These are phyloP conservation scores for Penicillium cinerascens DNA, from an alignment of 495 filamentous ascomycete species.

Conservation along the genomic window DNA sequence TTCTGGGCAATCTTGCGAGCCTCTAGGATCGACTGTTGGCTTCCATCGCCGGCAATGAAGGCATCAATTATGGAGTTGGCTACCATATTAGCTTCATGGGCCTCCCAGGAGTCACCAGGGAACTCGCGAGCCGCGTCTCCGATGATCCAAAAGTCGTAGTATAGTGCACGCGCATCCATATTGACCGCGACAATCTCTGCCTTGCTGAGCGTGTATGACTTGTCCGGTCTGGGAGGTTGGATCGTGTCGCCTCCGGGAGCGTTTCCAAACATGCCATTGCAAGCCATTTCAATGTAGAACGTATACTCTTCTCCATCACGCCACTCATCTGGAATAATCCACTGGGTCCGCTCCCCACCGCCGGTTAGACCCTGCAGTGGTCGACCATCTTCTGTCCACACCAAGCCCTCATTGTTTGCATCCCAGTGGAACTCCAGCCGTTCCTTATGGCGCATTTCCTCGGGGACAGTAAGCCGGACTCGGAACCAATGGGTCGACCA, in stretches of 20 bases:
- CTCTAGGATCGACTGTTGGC: conserved; percentile 69
- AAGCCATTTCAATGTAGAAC: conserved; percentile 97
- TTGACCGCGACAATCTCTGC: conserved; percentile 93
- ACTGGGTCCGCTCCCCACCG: conserved; percentile 84
- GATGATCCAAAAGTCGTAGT: conserved; percentile 93
- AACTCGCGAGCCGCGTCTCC: conserved; percentile 83
- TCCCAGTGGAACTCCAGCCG: conserved; percentile 95
- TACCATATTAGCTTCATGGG: conserved; percentile 77
- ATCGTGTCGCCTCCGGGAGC: conserved; percentile 79
- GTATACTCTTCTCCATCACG: conserved; percentile 81
- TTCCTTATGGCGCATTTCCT: conserved; percentile 64
- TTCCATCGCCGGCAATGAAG: conserved; percentile 74
- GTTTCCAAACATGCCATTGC: conserved; percentile 98
- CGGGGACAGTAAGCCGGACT: conserved; percentile 71
- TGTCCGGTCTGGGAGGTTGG: conserved; percentile 81
- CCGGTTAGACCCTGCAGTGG: conserved; percentile 91
- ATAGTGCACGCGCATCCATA: conserved; percentile 74
- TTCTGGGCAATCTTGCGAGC: conserved; percentile 76
- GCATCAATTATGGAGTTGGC: conserved; percentile 84
- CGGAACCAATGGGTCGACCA: conserved; percentile 99
- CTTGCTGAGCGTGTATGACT: conserved; percentile 66
- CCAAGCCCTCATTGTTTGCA: conserved; percentile 81
- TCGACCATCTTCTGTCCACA: conserved; percentile 85
- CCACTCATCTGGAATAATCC: conserved; percentile 77
- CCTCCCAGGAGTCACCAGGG: conserved; percentile 75